A percentile compares a stretch with the other conserved stretches of the same genome.
phyloP scores from a whole-genome alignment of 164 flowering plant genomes.

The Stephania yunnanensis region DNA sequence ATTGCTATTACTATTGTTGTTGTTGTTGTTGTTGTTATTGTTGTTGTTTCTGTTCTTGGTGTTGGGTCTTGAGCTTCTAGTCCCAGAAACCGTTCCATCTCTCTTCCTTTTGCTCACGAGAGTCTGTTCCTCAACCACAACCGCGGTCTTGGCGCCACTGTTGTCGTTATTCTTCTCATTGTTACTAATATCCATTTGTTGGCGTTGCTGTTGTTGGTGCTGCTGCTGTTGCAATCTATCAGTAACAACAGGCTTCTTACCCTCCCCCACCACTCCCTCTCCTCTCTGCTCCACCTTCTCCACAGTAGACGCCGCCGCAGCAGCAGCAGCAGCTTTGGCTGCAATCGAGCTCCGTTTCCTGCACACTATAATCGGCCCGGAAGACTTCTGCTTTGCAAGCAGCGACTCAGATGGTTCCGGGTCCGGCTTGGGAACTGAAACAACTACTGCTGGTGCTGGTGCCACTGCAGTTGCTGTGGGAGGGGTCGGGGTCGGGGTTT shows the following conservation, averaged over 20 bases:
- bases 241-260: slow-evolving; percentile 17
- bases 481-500: background rate
- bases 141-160: background rate
- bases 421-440: slow-evolving; percentile 10
- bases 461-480: background rate
- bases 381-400: slow-evolving; percentile 32
- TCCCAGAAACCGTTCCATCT: slow-evolving; percentile 25
- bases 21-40: slow-evolving; percentile 6
- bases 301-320: slow-evolving; percentile 15
- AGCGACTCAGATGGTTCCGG: slow-evolving; percentile 31
- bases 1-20: slow-evolving; percentile 2
- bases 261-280: slow-evolving; percentile 9
- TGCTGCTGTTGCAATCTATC: background rate
- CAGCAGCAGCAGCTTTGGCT: slow-evolving; percentile 29
- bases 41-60: slow-evolving; percentile 17
- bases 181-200: no score
- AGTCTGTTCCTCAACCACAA: slow-evolving; percentile 17
- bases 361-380: slow-evolving; percentile 39
- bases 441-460: background rate
- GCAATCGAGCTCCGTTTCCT: slow-evolving; percentile 55
- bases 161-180: background rate
- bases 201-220: background rate
- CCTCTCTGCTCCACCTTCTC: slow-evolving; percentile 11
- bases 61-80: slow-evolving; percentile 37
- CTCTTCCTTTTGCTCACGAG: slow-evolving; percentile 18